Base-by-base conservation (phyloP, 345 rosid species). In the Pugionium cornutum region DNA sequence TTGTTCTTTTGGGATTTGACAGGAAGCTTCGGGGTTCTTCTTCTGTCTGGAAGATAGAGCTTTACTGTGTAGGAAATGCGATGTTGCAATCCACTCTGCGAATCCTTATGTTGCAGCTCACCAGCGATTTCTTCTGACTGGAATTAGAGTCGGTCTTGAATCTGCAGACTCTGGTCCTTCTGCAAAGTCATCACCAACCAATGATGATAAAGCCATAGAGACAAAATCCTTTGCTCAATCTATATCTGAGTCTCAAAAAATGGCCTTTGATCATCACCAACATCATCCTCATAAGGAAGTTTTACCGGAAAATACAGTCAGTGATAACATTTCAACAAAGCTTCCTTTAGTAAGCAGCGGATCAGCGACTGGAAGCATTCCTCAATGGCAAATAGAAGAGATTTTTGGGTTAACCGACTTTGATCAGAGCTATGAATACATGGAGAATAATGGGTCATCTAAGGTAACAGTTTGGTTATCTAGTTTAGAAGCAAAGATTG, bases 1-100 rank as follows among this genome's bases (percentile, higher is more conserved):
- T 5, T 57, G 25, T 52, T 9, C 30, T 50, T 45, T 34, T 53
- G 8, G 18, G 51, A 31, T 1, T 75, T 31, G 65, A 46, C 86
- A 94, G 99, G 99, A 94, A 72, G 67, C 83, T 9, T 80, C 92
- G 55, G 99, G 99, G 7, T 83, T 88, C 77, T 94, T 94, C 95
- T 94, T 94, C 54, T 94, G 99, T 75, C 78, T 94, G 60, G 88
- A 94, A 78, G 99, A 94, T 69, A 78, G 97, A 76, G 97, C 99
- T 42, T 79, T 94, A 44, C 89, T 94, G 29, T 94, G 99, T 77
- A 76, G 97, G 79, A 94, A 90, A 80, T 94, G 99, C 72, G 99
- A 94, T 73, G 80, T 90, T 66, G 77, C 91, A 33, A 84, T 94
- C 68, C 99, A 94, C 69, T 67, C 91, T 1, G 92, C 72, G 32